Evolutionary conservation across 306 rosid genomes (phyloP), one percentile per base, ranked within the genome.

Genomic region (Mimosa bimucronata): DNA sequence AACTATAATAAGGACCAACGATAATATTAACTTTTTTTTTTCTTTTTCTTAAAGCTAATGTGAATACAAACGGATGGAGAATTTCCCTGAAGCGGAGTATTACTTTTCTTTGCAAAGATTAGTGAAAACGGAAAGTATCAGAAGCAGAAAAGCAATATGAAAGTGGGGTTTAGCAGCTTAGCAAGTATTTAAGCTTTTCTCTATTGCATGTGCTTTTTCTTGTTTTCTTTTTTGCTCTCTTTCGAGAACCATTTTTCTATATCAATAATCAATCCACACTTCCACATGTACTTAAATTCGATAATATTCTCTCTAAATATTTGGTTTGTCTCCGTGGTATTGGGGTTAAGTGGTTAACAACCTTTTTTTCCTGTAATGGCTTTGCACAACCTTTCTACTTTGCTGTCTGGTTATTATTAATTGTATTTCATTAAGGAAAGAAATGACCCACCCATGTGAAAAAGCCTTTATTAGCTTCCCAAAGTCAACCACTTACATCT

Each of bases 401-500:
- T 55, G 26, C 62, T 52, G 76, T 78, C 76, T 41, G 41, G 21
- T 48, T 42, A 26, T 48, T 42, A 13, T 28, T 77, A n/a, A n/a
- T 67, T 67, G 57, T 53, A 53, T 6, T 71, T 62, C 60, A 48
- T 48, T 15, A 31, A 40, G 28, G 65, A 66, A 70, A 53, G 65
- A 66, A 70, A 53, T 42, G 75, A 70, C 58, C 76, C 83, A 78
- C 11, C 81, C 83, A 82, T 28, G 50, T 13, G 67, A 21, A 62
- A 1, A 29, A 61, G 50, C 71, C 31, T 37, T 46, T 61, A 11
- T 38, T 34, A 34, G 38, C 28, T 21, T 45, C 50, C 50, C 8
- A 34, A 80, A 60, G 81, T 86, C 87, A 77, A 64, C 66, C 46
- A n/a, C 60, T 19, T 61, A 14, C 44, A 66, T 73, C 60, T 62